phyloP scores from a whole-genome alignment of 495 filamentous ascomycete genomes.

The Geoglossum glabrum region DNA sequence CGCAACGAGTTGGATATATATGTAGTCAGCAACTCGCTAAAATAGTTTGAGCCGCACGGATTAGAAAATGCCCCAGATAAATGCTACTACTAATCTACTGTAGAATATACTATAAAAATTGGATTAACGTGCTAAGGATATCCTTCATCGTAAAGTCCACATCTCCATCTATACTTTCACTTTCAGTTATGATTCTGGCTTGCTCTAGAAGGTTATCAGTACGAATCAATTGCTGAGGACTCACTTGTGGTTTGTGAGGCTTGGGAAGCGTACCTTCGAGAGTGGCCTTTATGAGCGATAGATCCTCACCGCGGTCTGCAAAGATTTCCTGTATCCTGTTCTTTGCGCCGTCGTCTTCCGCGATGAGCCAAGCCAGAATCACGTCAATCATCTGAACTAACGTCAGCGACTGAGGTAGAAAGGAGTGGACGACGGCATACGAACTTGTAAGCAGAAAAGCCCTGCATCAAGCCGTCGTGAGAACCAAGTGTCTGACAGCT shows the following conservation, averaged over 20 bases:
- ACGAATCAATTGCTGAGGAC: neutral
- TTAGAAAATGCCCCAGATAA: too few relatives aligned
- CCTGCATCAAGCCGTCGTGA: slow-evolving; percentile 69
- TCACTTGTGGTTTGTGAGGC: too few relatives aligned
- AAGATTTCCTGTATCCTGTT: slow-evolving; percentile 41
- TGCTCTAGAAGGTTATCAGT: slow-evolving; percentile 26
- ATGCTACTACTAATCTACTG: neutral
- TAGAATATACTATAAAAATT: slow-evolving; percentile 25
- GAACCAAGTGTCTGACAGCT: slow-evolving; percentile 62
- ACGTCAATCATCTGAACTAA: slow-evolving; percentile 47
- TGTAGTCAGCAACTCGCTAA: too few relatives aligned
- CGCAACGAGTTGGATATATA: too few relatives aligned
- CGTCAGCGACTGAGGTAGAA: neutral
- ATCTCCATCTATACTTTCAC: slow-evolving; percentile 31
- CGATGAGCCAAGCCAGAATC: slow-evolving; percentile 77
- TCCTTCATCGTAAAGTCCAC: slow-evolving; percentile 35
- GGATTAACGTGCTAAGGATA: slow-evolving; percentile 48
- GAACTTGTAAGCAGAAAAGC: slow-evolving; percentile 56
- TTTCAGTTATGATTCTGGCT: slow-evolving; percentile 37
- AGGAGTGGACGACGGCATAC: neutral
- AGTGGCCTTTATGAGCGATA: slow-evolving; percentile 43
- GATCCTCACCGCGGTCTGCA: slow-evolving; percentile 42
- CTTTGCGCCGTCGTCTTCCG: slow-evolving; percentile 70
- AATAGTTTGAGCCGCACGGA: neutral
- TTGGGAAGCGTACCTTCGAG: slow-evolving; percentile 31